Evolutionary conservation across 805 yeast genomes (phyloP).

Genomic region (Blastobotrys terrestris): DNA sequence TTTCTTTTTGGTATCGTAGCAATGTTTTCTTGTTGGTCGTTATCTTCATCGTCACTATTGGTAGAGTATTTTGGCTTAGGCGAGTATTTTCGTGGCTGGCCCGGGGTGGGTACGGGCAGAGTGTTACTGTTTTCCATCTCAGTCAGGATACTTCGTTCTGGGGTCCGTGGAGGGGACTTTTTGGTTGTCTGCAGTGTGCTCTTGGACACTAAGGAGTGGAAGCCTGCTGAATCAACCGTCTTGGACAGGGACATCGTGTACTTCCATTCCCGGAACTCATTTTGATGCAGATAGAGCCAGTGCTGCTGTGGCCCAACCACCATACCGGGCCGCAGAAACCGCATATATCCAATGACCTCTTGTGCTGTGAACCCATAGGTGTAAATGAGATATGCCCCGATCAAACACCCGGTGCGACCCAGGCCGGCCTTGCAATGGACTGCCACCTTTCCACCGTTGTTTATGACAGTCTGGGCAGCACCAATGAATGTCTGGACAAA

Average conservation of each 20-base stretch:
- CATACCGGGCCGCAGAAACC: slow-evolving; percentile 98
- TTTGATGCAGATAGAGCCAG: slow-evolving; percentile 94
- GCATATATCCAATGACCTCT: slow-evolving; percentile 94
- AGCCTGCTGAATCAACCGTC: slow-evolving; percentile 37
- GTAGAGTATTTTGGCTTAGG: slow-evolving; percentile 16
- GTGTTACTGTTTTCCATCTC: slow-evolving; percentile 58
- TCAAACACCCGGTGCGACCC: slow-evolving; percentile 96
- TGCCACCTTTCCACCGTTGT: slow-evolving; percentile 86
- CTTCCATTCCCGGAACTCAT: slow-evolving; percentile 94
- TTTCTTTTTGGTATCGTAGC: slow-evolving; percentile 13
- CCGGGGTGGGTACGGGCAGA: slow-evolving; percentile 90
- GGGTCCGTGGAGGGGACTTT: slow-evolving; percentile 53
- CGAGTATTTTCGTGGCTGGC: slow-evolving; percentile 77
- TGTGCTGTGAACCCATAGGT: slow-evolving; percentile 96
- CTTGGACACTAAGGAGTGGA: neutral
- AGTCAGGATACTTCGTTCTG: slow-evolving; percentile 68
- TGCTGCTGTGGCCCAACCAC: slow-evolving; percentile 99
- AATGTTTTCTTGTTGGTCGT: neutral
- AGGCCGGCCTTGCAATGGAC: slow-evolving; percentile 99
- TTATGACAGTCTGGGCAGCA: slow-evolving; percentile 84
- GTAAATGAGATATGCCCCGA: slow-evolving; percentile 94
- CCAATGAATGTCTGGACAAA: slow-evolving; percentile 90
- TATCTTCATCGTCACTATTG: slow-evolving; percentile 10
- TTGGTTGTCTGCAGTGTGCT: slow-evolving; percentile 3
- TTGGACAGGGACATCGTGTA: slow-evolving; percentile 79